Base-by-base conservation (phyloP, 129 eudicot species). In the Mikania micrantha region DNA sequence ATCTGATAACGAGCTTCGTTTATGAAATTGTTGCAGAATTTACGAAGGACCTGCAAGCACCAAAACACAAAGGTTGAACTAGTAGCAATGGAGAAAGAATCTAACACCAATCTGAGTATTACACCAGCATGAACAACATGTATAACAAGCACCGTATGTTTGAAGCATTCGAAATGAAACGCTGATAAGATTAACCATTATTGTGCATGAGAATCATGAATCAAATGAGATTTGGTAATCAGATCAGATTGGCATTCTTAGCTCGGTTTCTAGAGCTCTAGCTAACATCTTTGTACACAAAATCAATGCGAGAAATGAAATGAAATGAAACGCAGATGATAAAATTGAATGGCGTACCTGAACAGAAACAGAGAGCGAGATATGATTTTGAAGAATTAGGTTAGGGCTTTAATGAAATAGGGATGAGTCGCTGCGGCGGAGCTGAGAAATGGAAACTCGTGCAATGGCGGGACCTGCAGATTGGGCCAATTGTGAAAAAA, bases 31-130 rank as follows among this genome's bases (percentile, higher is more conserved):
- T 49, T 34, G 56, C 22, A 25, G 62, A 68, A 48, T 44, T 17
- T 42, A 58, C 22, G n/a, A 66, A 66, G 29, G 34, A 69, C 75
- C 80, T 76, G 75, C 80, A 49, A 54, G 47, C 28, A 45, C 28
- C 28, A 32, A 9, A 61, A 66, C 21, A 41, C 22, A 42, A 27
- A 45, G 20, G 11, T 32, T 22, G 40, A 56, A 74, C 42, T 21
- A 41, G 21, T 35, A 52, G 22, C 21, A 63, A 28, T 12, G 1
- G 40, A 20, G 15, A 32, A 22, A 34, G n/a, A 71, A 61, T 48
- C 53, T 34, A 29, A 31, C 44, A 45, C 9, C 56, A 39, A 53
- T 52, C 10, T 44, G 21, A 32, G 41, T 3, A 49, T 10, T 24
- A 10, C 4, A 41, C 34, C 31, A 75, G 36, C 12, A 31, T 9